Conservation (phyloP, 2,329 filamentous ascomycete species). For the Pezicula rhizophila region DNA sequence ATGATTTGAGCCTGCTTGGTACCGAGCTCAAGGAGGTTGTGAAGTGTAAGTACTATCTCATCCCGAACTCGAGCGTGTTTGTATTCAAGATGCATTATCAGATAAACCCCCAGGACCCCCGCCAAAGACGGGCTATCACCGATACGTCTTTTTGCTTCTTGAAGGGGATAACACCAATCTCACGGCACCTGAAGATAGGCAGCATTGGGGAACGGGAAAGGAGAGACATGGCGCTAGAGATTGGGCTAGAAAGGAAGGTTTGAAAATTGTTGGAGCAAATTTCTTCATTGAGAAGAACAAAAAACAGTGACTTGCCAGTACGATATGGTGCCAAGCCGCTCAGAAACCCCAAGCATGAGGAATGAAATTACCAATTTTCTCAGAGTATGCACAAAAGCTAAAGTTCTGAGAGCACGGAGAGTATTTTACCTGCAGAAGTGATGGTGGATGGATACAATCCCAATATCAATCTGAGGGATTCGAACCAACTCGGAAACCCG, state of each 20-base stretch:
- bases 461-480: too few relatives aligned
- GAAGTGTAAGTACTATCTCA: conserved; percentile 12
- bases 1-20: not conserved
- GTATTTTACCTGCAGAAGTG: too few relatives aligned
- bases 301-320: conserved; percentile 30
- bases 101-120: conserved; percentile 51
- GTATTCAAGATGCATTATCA: conserved; percentile 8
- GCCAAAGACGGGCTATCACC: conserved; percentile 47
- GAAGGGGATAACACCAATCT: conserved; percentile 34
- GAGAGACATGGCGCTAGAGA: conserved; percentile 42
- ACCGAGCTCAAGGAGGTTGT: conserved; percentile 8
- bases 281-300: conserved; percentile 33
- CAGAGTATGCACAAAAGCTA: too few relatives aligned
- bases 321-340: not conserved
- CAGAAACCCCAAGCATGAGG: not conserved
- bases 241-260: conserved; percentile 42
- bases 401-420: too few relatives aligned
- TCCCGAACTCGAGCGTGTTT: not conserved
- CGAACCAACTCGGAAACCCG: too few relatives aligned
- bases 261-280: conserved; percentile 39
- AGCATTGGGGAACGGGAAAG: conserved; percentile 49
- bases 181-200: conserved; percentile 39
- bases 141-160: conserved; percentile 50
- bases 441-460: too few relatives aligned
- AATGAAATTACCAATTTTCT: not conserved